Percentiles rank a stretch among this genome's conserved stretches.
Evolutionary conservation across 2,329 filamentous ascomycete species (phyloP).

Genomic region (Sporothrix globosa): DNA sequence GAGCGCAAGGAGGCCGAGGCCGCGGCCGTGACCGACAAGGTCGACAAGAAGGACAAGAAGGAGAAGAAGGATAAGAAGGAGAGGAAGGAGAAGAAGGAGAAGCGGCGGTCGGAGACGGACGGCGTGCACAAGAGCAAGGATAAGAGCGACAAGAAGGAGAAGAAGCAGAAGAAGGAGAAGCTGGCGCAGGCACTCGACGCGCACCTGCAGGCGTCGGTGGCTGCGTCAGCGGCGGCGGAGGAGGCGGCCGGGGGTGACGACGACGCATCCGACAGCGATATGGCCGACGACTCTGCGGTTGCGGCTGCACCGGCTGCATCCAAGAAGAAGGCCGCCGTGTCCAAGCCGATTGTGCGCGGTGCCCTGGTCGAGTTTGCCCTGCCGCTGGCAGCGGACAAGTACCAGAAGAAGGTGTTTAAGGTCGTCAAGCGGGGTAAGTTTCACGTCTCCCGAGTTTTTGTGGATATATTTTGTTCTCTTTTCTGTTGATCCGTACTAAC

Average conservation of each 20-base stretch:
- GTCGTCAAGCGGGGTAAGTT: conserved; percentile 62
- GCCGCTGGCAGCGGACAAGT: conserved; percentile 79
- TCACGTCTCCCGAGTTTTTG: neutral
- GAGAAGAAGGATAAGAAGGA: conserved; percentile 40
- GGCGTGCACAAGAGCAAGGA: conserved; percentile 58
- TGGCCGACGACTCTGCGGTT: conserved; percentile 50
- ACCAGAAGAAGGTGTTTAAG: conserved; percentile 68
- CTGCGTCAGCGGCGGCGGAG: conserved; percentile 48
- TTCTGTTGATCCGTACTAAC: conserved; percentile 31
- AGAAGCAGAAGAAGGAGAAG: conserved; percentile 77
- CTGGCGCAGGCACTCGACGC: conserved; percentile 66
- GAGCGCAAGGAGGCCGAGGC: conserved; percentile 37
- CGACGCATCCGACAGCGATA: conserved; percentile 48
- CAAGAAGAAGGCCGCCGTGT: conserved; percentile 40
- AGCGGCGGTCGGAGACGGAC: conserved; percentile 58
- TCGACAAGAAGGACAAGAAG: conserved; percentile 35
- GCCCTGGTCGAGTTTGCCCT: conserved; percentile 78
- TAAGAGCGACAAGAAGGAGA: conserved; percentile 65
- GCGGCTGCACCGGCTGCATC: conserved; percentile 35
- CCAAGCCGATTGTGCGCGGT: conserved; percentile 46
- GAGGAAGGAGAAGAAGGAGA: conserved; percentile 62
- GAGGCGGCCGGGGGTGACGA: conserved; percentile 37
- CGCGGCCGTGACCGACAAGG: conserved; percentile 32
- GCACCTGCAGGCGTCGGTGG: conserved; percentile 61
- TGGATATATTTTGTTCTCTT: conserved; percentile 24